These are phyloP conservation scores for Singerocomus inundabilis DNA, from an alignment of 1,284 basidiomycete genomes.

Conservation along the genomic window DNA sequence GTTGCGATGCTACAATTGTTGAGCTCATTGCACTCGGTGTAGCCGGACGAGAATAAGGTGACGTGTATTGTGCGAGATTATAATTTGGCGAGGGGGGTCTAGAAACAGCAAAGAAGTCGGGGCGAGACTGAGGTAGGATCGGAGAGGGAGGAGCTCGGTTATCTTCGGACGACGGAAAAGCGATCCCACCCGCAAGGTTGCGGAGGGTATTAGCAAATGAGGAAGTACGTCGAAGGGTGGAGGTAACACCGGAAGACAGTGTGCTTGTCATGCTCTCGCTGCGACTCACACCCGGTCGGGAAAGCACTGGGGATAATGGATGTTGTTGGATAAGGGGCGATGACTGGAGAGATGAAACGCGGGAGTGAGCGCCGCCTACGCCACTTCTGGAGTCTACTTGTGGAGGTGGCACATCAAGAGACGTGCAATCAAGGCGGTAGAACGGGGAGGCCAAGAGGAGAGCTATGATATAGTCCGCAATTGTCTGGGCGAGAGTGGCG, in stretches of 20 bases:
- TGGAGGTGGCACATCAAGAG: conserved; percentile 53
- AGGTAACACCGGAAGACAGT: conserved; percentile 57
- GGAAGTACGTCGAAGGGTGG: conserved; percentile 73
- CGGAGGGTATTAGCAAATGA: conserved; percentile 86
- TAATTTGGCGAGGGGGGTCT: conserved; percentile 75
- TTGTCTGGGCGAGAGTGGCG: conserved; percentile 84
- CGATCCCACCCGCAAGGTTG: conserved; percentile 67
- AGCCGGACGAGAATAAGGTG: conserved; percentile 62
- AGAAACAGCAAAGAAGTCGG: conserved; percentile 47
- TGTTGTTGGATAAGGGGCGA: conserved; percentile 33
- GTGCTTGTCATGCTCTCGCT: conserved; percentile 63
- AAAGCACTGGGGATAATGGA: conserved; percentile 39
- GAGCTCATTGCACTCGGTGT: conserved; percentile 38
- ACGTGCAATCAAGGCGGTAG: conserved; percentile 64
- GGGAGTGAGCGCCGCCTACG: conserved; percentile 42
- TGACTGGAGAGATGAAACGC: conserved; percentile 54
- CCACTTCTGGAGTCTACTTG: conserved; percentile 22
- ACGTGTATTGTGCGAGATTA: conserved; percentile 70
- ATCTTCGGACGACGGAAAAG: conserved; percentile 62
- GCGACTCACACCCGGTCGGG: conserved; percentile 50
- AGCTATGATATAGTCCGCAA: conserved; percentile 91
- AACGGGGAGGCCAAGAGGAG: conserved; percentile 89
- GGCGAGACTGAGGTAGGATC: conserved; percentile 27
- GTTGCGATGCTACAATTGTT: conserved; percentile 24
- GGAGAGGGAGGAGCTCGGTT: conserved; percentile 47